phyloP scores from a whole-genome alignment of 2,329 filamentous ascomycete species.

The Harringtonia aguacate region DNA sequence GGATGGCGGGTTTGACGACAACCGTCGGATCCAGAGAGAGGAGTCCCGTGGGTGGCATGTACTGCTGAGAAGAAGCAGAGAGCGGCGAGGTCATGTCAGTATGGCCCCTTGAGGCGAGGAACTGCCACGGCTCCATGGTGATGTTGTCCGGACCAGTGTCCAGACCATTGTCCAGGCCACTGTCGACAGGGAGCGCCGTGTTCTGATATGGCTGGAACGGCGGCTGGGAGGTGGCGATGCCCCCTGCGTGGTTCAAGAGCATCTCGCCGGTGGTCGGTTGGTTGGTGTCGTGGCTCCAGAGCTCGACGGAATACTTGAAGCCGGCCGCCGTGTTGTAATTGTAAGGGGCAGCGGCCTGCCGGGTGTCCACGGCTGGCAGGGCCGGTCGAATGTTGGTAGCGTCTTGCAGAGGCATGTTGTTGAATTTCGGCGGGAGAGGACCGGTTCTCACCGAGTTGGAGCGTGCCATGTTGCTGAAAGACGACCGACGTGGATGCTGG shows the following conservation, averaged over 20 bases:
- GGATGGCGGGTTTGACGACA: constrained; percentile 14
- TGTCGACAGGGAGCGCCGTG: background rate
- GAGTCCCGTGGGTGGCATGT: background rate
- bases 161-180: constrained; percentile 1
- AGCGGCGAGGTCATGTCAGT: background rate
- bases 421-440: too few relatives aligned
- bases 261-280: too few relatives aligned
- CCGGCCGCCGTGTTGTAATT: too few relatives aligned
- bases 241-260: too few relatives aligned
- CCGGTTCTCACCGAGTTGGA: background rate
- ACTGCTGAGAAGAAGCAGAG: background rate
- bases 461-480: constrained; percentile 1
- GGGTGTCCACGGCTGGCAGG: too few relatives aligned
- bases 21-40: background rate
- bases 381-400: too few relatives aligned
- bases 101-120: constrained; percentile 2
- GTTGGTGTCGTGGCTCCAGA: too few relatives aligned
- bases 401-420: background rate
- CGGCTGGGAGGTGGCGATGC: too few relatives aligned
- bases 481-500: background rate
- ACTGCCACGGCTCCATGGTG: constrained; percentile 9
- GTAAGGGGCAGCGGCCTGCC: too few relatives aligned
- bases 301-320: too few relatives aligned
- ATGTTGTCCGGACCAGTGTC: too few relatives aligned
- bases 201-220: too few relatives aligned